Evolutionary conservation across 192 early-diverging fungal species (phyloP).

Genomic region (Lobosporangium transversale): DNA sequence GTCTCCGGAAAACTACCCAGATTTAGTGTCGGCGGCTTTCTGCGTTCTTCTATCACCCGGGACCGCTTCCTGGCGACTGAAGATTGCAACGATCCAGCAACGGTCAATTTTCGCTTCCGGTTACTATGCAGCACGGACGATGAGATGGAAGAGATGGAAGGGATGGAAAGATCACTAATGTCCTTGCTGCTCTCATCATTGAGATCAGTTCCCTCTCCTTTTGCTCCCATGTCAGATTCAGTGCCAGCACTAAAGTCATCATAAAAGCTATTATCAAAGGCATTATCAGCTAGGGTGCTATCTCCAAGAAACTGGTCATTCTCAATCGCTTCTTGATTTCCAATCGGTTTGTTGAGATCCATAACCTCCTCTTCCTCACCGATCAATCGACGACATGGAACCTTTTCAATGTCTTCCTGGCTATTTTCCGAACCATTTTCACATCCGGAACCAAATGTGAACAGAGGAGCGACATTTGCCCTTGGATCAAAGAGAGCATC

Average conservation of each 20-base stretch:
- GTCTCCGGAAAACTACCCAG: background rate
- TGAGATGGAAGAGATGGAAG: background rate
- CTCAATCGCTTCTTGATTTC: background rate
- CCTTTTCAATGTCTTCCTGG: background rate
- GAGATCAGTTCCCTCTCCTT: background rate
- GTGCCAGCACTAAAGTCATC: background rate
- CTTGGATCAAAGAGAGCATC: slow-evolving; percentile 12
- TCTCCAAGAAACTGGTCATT: background rate
- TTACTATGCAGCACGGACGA: background rate
- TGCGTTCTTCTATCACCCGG: background rate
- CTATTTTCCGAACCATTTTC: background rate
- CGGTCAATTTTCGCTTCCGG: background rate
- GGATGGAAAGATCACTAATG: background rate
- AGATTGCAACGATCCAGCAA: background rate
- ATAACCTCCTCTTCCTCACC: background rate
- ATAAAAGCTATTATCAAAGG: background rate
- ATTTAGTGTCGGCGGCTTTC: background rate
- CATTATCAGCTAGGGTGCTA: background rate
- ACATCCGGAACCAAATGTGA: background rate
- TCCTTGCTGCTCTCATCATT: background rate
- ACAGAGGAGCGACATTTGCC: slow-evolving; percentile 6
- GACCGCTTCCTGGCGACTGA: background rate
- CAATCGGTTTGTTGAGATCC: background rate
- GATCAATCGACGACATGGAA: background rate
- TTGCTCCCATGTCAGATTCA: background rate